Evolutionary conservation across 2,329 filamentous ascomycete genomes (phyloP).

Genomic region (Verticillium nubilum): DNA sequence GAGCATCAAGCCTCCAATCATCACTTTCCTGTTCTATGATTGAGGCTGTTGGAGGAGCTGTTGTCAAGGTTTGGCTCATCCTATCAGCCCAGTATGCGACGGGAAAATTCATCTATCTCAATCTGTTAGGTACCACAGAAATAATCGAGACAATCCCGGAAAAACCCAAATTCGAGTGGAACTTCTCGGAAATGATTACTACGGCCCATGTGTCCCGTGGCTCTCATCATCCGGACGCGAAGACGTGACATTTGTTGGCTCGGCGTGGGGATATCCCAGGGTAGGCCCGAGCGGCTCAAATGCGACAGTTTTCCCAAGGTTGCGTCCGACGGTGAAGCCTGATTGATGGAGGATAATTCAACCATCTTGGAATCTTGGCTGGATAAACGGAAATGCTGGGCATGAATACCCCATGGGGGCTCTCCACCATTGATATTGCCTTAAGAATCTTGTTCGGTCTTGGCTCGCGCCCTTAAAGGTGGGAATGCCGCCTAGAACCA

Average conservation of each 20-base stretch:
- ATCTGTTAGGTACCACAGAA: no score
- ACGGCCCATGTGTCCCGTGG: not conserved
- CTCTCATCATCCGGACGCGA: not conserved
- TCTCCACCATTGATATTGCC: not conserved
- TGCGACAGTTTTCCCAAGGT: not conserved
- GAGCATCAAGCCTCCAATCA: no score
- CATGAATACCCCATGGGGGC: not conserved
- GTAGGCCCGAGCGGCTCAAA: not conserved
- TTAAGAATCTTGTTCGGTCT: not conserved
- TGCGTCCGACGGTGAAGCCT: not conserved
- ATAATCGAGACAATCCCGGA: no score
- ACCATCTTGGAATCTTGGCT: not conserved
- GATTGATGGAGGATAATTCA: not conserved
- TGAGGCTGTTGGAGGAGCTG: no score
- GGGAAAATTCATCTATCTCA: no score
- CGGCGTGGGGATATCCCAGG: not conserved
- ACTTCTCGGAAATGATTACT: no score
- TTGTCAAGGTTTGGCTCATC: no score
- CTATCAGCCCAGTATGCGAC: no score
- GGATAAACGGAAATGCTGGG: not conserved
- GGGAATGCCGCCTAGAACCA: not conserved
- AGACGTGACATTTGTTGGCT: not conserved
- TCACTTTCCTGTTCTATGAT: no score
- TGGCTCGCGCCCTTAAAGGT: not conserved
- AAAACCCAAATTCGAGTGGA: no score